A percentile compares a stretch with the other conserved stretches of the same genome.
These are phyloP conservation scores for Cydonia oblonga DNA, from an alignment of 331 rosid species.

Conservation along the genomic window DNA sequence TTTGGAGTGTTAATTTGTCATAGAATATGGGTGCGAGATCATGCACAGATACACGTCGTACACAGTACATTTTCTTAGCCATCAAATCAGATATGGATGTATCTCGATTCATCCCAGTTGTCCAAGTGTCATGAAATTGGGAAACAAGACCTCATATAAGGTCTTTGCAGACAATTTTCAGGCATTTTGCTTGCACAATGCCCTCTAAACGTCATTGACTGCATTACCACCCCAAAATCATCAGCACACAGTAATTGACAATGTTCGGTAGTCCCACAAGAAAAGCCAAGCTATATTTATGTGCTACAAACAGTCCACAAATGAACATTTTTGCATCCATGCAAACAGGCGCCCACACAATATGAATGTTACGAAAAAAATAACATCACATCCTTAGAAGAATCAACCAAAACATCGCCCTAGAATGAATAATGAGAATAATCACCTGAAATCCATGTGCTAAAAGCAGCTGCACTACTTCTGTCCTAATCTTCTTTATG, in stretches of 20 bases:
- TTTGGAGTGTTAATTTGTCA: not conserved
- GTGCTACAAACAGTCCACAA: not conserved
- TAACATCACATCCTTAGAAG: not conserved
- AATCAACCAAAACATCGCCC: not conserved
- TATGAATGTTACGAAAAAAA: not conserved
- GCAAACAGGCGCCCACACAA: not conserved
- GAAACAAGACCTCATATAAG: not conserved
- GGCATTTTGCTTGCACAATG: not conserved
- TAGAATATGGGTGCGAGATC: not conserved
- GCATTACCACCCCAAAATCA: not conserved
- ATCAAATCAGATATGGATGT: not conserved
- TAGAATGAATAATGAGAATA: not conserved
- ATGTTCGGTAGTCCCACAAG: not conserved
- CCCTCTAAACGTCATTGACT: not conserved
- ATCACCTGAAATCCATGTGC: constrained; percentile 89
- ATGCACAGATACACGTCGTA: not conserved
- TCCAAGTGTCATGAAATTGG: not conserved
- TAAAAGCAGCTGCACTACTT: constrained; percentile 55
- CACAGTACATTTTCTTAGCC: not conserved
- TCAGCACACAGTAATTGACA: not conserved
- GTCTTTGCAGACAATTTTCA: not conserved
- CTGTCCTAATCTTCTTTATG: constrained; percentile 51
- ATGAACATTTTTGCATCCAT: not conserved
- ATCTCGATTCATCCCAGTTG: not conserved
- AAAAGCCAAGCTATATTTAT: not conserved